Percentiles rank a stretch among this genome's conserved stretches.
These are phyloP conservation scores for Cryptosporidium sp. DNA, from an alignment of 169 alveolate genomes.

Conservation along the genomic window DNA sequence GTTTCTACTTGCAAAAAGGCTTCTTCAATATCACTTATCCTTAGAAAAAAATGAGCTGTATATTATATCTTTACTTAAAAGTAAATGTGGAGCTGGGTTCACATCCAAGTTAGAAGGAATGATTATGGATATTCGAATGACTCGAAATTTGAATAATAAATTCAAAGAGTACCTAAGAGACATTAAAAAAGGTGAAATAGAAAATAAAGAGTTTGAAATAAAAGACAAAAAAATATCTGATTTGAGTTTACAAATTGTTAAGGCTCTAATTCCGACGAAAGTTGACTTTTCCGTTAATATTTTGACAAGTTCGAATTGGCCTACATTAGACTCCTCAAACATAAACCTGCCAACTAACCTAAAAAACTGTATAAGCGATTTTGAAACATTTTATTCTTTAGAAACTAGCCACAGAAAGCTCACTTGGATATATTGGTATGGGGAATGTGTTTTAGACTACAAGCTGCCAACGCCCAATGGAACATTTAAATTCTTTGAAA, in stretches of 20 bases:
- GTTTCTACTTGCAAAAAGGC: conserved; percentile 79
- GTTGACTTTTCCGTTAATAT: conserved; percentile 85
- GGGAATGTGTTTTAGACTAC: conserved; percentile 77
- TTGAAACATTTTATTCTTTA: conserved; percentile 79
- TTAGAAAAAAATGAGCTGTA: conserved; percentile 83
- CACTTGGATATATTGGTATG: conserved; percentile 88
- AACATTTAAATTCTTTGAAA: conserved; percentile 71
- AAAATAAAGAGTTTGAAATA: conserved; percentile 33
- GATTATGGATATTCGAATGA: conserved; percentile 82
- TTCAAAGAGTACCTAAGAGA: conserved; percentile 63
- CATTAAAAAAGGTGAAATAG: conserved; percentile 22
- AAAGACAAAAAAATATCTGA: background rate
- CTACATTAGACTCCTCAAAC: conserved; percentile 80
- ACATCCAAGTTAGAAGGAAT: conserved; percentile 91
- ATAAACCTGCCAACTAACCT: conserved; percentile 79
- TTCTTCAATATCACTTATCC: conserved; percentile 74
- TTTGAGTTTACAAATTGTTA: background rate
- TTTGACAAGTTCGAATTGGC: conserved; percentile 90
- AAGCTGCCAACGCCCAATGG: conserved; percentile 16
- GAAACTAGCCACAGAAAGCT: conserved; percentile 86
- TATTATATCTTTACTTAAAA: conserved; percentile 86
- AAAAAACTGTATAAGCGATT: conserved; percentile 76
- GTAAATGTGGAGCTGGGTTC: conserved; percentile 89
- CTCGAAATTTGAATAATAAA: conserved; percentile 78
- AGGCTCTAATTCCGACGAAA: conserved; percentile 26